These are phyloP conservation scores for Stephanodiscus minutulus DNA, from an alignment of 108 stramenopile genomes.

Conservation along the genomic window DNA sequence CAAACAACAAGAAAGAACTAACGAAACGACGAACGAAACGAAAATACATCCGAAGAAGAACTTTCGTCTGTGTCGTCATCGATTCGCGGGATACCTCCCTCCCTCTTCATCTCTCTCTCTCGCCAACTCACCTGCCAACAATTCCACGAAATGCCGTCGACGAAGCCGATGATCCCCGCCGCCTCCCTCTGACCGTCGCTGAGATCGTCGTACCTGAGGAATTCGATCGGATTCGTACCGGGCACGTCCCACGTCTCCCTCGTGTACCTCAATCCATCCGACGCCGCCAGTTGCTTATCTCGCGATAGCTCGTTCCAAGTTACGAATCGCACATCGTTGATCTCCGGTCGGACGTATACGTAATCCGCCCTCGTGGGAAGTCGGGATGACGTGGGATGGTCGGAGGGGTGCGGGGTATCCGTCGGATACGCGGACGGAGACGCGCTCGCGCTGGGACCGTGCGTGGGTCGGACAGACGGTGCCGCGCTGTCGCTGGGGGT, in stretches of 20 bases:
- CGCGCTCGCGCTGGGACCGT: too few relatives aligned
- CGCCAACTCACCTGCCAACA: constrained; percentile 13
- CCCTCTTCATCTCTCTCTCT: background rate
- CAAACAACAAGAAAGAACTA: too few relatives aligned
- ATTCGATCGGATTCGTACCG: constrained; percentile 18
- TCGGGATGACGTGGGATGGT: constrained; percentile 1
- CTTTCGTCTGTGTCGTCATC: too few relatives aligned
- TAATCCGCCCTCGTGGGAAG: constrained; percentile 1
- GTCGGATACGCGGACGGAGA: constrained; percentile 10
- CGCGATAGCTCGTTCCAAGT: constrained; percentile 17
- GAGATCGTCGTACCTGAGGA: constrained; percentile 17
- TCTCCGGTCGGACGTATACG: constrained; percentile 7
- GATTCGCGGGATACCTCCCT: background rate
- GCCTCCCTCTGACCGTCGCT: constrained; percentile 15
- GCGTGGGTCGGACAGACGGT: too few relatives aligned
- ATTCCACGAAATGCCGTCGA: constrained; percentile 23
- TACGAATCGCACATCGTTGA: constrained; percentile 11
- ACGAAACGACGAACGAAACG: too few relatives aligned
- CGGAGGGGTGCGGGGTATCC: background rate
- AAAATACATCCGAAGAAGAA: too few relatives aligned
- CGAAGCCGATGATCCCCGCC: constrained; percentile 15
- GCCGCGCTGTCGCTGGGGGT: background rate
- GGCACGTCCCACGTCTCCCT: constrained; percentile 23
- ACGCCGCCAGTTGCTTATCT: constrained; percentile 5
- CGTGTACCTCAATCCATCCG: constrained; percentile 15